Evolutionary conservation across 169 alveolate genomes (phyloP), one percentile per base, ranked within the genome.

Genomic region (Plasmodium coatneyi): DNA sequence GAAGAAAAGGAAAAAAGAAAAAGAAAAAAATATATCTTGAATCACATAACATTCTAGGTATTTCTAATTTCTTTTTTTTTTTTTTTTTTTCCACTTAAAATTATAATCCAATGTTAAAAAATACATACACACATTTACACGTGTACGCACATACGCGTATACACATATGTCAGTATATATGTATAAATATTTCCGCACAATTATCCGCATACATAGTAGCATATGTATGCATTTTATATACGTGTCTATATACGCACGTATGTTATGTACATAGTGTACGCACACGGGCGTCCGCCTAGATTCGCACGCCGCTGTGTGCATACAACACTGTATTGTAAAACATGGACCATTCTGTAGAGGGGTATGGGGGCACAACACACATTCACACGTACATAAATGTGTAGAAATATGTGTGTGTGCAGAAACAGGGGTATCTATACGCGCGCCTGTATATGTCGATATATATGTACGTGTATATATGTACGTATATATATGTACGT

Each of bases 41-140:
- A 83, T 83, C 92, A 83, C 92, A 70, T 83, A 83, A 83, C 5
- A 66, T 71, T 83, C 71, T 83, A 83, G 34, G 46, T 32, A 83
- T 83, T 71, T 80, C 54, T 70, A 66, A 81, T 41, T 81, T 83
- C 70, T 71, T 83, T 83, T 83, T 83, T 71, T 82, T 30, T 82
- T 54, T 71, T 71, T 56, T 30, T 82, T 54, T 71, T 71, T 71
- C 43, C 60, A 14, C 60, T 49, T 49, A 49, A 49, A 49, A 49
- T 49, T 49, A 49, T 49, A 49, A 49, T 16, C 60, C 60, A 14
- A 49, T 49, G 60, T 49, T 49, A 49, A 49, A 14, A 49, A 49
- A 49, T 3, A 49, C 22, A 49, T 49, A 49, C 60, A 49, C 60
- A 79, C 46, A 43, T 79, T 12, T 32, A 49, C 56, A 41, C 16